A percentile compares a stretch with the other conserved stretches of the same genome.
phyloP scores from a whole-genome alignment of 2,329 filamentous ascomycete genomes.

The Cercospora janseana region DNA sequence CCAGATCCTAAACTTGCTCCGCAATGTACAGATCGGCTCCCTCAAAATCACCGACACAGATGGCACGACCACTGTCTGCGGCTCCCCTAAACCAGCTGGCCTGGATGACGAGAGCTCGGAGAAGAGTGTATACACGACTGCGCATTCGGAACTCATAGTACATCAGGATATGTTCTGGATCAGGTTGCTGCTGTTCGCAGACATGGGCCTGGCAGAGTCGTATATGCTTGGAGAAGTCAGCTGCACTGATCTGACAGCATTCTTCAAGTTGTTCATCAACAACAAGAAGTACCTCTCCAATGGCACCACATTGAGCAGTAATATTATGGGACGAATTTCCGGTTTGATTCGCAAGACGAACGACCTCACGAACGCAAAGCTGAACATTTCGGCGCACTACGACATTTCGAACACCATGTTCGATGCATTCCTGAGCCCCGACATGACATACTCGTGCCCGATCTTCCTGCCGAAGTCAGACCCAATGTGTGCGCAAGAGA shows the following conservation, averaged over 20 bases:
- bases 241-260: slow-evolving; percentile 63
- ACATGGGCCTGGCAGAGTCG: slow-evolving; percentile 72
- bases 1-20: slow-evolving; percentile 47
- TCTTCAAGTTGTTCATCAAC: slow-evolving; percentile 72
- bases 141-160: slow-evolving; percentile 57
- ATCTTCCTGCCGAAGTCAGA: slow-evolving; percentile 57
- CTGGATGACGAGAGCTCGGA: slow-evolving; percentile 35
- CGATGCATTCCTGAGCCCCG: slow-evolving; percentile 67
- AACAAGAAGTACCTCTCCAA: slow-evolving; percentile 56
- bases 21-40: slow-evolving; percentile 48
- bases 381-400: slow-evolving; percentile 71
- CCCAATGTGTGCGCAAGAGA: slow-evolving; percentile 50
- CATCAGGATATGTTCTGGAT: slow-evolving; percentile 69
- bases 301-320: slow-evolving; percentile 61
- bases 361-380: slow-evolving; percentile 53
- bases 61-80: slow-evolving; percentile 45
- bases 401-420: slow-evolving; percentile 77
- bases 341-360: slow-evolving; percentile 52
- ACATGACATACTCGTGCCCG: slow-evolving; percentile 74
- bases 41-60: slow-evolving; percentile 47
- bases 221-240: slow-evolving; percentile 72
- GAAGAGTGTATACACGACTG: slow-evolving; percentile 41
- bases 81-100: slow-evolving; percentile 38
- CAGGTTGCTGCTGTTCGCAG: slow-evolving; percentile 65
- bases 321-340: slow-evolving; percentile 57